These are phyloP conservation scores for Leishmania gerbilli DNA, from an alignment of 208 protist genomes.

Conservation along the genomic window DNA sequence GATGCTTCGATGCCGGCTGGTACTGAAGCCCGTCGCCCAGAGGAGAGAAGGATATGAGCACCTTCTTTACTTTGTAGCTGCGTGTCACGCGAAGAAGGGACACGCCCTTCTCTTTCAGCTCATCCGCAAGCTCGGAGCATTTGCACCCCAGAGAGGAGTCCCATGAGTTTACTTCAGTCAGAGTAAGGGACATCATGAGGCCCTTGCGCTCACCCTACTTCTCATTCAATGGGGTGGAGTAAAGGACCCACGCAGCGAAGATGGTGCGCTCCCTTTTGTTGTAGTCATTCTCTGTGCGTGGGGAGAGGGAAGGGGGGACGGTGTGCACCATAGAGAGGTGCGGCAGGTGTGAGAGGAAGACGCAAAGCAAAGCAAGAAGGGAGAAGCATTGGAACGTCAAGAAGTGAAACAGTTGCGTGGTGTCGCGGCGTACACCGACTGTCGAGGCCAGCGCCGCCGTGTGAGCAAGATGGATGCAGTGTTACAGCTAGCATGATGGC, in stretches of 20 bases:
- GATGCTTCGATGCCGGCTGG: slow-evolving; percentile 16
- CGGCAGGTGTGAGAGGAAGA: background rate
- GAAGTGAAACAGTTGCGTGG: background rate
- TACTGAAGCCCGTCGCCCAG: slow-evolving; percentile 29
- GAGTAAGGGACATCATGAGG: slow-evolving; percentile 11
- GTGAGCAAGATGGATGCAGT: background rate
- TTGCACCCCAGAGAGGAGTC: slow-evolving; percentile 18
- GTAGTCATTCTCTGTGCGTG: background rate
- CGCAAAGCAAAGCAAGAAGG: background rate
- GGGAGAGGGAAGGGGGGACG: background rate
- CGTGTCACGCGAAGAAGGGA: slow-evolving; percentile 17
- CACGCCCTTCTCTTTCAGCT: slow-evolving; percentile 26
- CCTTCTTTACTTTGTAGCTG: slow-evolving; percentile 20
- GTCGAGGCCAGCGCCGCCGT: background rate
- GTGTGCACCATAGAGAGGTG: background rate
- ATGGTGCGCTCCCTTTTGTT: background rate
- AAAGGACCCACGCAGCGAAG: background rate
- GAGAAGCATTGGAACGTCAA: background rate
- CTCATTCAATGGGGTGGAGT: background rate
- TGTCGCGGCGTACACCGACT: background rate
- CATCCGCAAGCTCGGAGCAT: slow-evolving; percentile 17
- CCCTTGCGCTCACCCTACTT: background rate
- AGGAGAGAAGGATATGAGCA: slow-evolving; percentile 12
- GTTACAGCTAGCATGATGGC: background rate
- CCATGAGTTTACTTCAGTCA: slow-evolving; percentile 9